A percentile compares a stretch with the other conserved stretches of the same genome.
These are phyloP conservation scores for Hortaea sp. DNA, from an alignment of 2,329 filamentous ascomycete genomes.

Conservation along the genomic window DNA sequence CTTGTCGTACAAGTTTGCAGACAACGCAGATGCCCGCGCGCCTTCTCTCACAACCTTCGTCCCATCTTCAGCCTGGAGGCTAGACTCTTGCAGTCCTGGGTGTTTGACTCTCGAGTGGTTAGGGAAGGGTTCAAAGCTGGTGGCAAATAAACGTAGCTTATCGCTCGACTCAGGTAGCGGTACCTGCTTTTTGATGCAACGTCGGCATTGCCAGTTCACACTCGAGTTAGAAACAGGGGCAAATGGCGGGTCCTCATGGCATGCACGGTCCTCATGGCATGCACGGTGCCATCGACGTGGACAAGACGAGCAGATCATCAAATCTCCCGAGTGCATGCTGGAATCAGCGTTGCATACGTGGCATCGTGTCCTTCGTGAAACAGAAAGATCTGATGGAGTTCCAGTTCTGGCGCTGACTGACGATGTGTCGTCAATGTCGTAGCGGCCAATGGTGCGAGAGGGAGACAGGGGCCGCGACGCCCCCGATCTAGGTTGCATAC, in stretches of 20 bases:
- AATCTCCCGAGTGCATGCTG: constrained; percentile 15
- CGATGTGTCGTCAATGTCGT: constrained; percentile 8
- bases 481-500: too few relatives aligned
- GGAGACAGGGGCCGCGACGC: too few relatives aligned
- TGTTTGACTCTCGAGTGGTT: too few relatives aligned
- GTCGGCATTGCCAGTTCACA: constrained; percentile 16
- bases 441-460: not conserved
- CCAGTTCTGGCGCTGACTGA: constrained; percentile 8
- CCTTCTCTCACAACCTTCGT: too few relatives aligned
- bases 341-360: constrained; percentile 21
- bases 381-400: constrained; percentile 12
- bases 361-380: constrained; percentile 15
- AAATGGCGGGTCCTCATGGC: constrained; percentile 14
- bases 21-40: too few relatives aligned
- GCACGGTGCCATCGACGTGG: constrained; percentile 25
- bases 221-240: not conserved
- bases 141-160: too few relatives aligned
- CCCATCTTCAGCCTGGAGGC: too few relatives aligned
- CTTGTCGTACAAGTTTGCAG: too few relatives aligned
- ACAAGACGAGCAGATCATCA: constrained; percentile 26
- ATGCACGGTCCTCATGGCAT: constrained; percentile 26
- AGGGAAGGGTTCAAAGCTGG: too few relatives aligned
- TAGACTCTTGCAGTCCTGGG: too few relatives aligned
- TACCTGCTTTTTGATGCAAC: constrained; percentile 13
- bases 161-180: not conserved